Evolutionary conservation across 1,284 basidiomycete genomes (phyloP).

Genomic region (Jaminaea rosea): DNA sequence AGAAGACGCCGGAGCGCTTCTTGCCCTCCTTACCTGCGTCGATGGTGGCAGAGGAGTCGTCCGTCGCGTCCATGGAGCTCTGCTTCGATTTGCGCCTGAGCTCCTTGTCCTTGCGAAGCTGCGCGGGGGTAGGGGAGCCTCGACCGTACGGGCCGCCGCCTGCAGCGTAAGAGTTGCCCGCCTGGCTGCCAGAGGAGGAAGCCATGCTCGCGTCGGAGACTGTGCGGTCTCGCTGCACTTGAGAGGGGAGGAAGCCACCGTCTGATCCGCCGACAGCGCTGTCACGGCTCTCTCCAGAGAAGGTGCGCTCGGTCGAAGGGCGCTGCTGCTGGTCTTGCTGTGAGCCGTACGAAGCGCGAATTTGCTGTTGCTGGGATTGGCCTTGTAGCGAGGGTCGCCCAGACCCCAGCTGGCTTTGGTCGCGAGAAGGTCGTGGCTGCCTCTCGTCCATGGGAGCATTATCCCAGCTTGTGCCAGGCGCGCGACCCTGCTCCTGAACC

Average conservation of each 20-base stretch:
- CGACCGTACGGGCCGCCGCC: constrained; percentile 11
- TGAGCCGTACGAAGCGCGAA: too few species aligned
- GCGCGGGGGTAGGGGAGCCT: constrained; percentile 10
- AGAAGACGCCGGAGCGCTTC: constrained; percentile 42
- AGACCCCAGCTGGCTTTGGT: too few species aligned
- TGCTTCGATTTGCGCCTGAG: constrained; percentile 26
- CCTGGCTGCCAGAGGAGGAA: too few species aligned
- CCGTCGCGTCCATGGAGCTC: constrained; percentile 19
- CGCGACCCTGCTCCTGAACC: constrained; percentile 4
- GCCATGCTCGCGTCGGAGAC: constrained; percentile 30
- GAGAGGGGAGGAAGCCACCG: too few species aligned
- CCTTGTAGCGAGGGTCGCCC: too few species aligned
- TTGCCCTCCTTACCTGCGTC: constrained; percentile 31
- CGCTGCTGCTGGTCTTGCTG: too few species aligned
- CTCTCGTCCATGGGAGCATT: too few species aligned
- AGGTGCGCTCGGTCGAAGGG: constrained; percentile 23
- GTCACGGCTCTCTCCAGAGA: too few species aligned
- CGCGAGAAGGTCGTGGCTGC: too few species aligned
- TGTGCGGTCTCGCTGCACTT: constrained; percentile 30
- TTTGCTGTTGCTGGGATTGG: too few species aligned
- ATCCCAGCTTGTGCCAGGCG: background rate
- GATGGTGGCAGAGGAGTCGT: constrained; percentile 11
- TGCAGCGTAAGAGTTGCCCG: too few species aligned
- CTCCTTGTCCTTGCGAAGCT: background rate
- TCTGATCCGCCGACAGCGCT: too few species aligned